Evolutionary conservation across 345 rosid genomes (phyloP).

Genomic region (Syzygium aromaticum): DNA sequence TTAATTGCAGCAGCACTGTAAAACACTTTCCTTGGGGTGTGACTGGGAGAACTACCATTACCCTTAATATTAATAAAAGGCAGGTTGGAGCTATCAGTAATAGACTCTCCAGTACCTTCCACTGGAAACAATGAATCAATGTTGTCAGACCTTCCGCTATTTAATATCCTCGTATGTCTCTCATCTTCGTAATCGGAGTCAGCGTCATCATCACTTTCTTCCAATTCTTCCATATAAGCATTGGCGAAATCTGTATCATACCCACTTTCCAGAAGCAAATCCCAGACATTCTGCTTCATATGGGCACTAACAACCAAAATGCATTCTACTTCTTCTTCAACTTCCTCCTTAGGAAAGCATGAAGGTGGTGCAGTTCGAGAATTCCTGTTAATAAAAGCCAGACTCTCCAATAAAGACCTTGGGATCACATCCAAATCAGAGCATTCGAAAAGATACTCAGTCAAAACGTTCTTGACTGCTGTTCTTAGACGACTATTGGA

Average conservation of each 20-base stretch:
- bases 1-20: not conserved
- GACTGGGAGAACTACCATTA: constrained; percentile 6
- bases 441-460: constrained; percentile 67
- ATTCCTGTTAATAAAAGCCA: constrained; percentile 45
- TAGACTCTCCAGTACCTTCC: constrained; percentile 56
- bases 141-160: constrained; percentile 12
- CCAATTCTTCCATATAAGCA: constrained; percentile 71
- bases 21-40: not conserved
- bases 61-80: constrained; percentile 3
- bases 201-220: constrained; percentile 47
- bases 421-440: constrained; percentile 57
- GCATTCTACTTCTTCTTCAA: constrained; percentile 63
- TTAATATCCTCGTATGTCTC: not conserved
- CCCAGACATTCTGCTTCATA: constrained; percentile 53
- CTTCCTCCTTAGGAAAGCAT: constrained; percentile 27
- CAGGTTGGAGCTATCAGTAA: constrained; percentile 6
- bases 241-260: constrained; percentile 50
- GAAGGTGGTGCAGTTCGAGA: constrained; percentile 14
- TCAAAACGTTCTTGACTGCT: constrained; percentile 44
- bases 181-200: constrained; percentile 4
- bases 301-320: constrained; percentile 67
- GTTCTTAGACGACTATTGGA: constrained; percentile 35
- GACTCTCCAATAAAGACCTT: constrained; percentile 44
- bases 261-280: constrained; percentile 42
- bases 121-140: constrained; percentile 19